Evolutionary conservation across 2,329 filamentous ascomycete species (phyloP), one percentile per base, ranked within the genome.

Genomic region (Trichoderma sp.): DNA sequence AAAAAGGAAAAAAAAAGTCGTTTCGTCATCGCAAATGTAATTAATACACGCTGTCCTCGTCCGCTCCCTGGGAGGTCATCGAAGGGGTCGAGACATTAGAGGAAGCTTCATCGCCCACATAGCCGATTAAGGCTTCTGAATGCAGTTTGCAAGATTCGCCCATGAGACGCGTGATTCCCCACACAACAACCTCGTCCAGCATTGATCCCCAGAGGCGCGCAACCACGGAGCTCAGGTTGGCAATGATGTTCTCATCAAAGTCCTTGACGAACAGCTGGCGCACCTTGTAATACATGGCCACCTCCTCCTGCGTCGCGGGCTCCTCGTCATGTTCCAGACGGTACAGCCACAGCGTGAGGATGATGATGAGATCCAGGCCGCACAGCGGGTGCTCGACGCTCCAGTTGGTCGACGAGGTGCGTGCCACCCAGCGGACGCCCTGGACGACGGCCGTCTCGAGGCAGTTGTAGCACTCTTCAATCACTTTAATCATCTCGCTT

Each of bases 321-420:
- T 98, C 95, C 73, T 97, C 94, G 84, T 99, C 96, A 84, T 98
- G 94, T 91, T 99, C 96, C 85, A 99, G 91, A 83, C 94, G 94
- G 85, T 97, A 98, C 76, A 99, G 91, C 96, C 96, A 99, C 74
- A 98, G 86, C 77, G 93, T 97, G 75, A 99, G 90, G 75, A 97
- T 96, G 79, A 98, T 96, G 89, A 99, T 97, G 74, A 98, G 87
- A 80, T 99, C 96, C 83, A 99, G 89, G 72, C 95, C 95, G 77
- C 94, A 97, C 70, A 99, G 89, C 64, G 96, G 94, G 80, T 99
- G 95, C 83, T 99, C 96, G 71, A 98, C 93, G 79, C 95, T 98
- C 96, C 96, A 99, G 82, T 98, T 98, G 58, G 96, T 97, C 27
- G 96, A 94, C 58, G 94, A 97, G 27, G 95, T 97, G 74, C 94